A percentile compares a stretch with the other conserved stretches of the same genome.
phyloP scores from a whole-genome alignment of 768 basidiomycete species.

The Phylloporus scabripes region DNA sequence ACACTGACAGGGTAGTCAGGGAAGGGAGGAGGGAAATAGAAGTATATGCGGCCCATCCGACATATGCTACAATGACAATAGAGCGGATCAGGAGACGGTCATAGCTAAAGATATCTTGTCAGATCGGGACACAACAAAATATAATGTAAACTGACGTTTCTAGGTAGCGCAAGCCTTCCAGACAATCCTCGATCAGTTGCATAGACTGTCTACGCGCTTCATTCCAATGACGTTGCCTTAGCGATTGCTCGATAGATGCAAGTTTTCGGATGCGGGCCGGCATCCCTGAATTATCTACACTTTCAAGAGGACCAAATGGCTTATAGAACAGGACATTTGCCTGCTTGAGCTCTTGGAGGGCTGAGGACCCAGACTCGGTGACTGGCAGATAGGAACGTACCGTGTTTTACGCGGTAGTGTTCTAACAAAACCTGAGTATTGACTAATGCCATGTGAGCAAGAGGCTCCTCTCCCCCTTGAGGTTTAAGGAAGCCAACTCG shows the following conservation, averaged over 20 bases:
- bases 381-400: conserved; percentile 33
- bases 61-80: conserved; percentile 68
- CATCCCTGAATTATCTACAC: conserved; percentile 19
- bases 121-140: conserved; percentile 2
- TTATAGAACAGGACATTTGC: conserved; percentile 54
- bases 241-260: conserved; percentile 40
- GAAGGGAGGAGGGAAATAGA: conserved; percentile 53
- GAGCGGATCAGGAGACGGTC: conserved; percentile 66
- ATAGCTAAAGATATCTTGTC: conserved; percentile 39
- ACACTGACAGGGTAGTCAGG: conserved; percentile 15
- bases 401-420: conserved; percentile 72
- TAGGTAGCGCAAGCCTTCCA: conserved; percentile 68
- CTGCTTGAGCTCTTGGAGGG: conserved; percentile 52
- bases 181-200: conserved; percentile 46
- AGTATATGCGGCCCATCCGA: conserved; percentile 71
- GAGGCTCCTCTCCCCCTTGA: conserved; percentile 40
- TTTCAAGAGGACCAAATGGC: conserved; percentile 50
- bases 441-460: conserved; percentile 52
- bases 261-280: conserved; percentile 35
- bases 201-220: conserved; percentile 46
- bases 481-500: conserved; percentile 54
- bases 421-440: conserved; percentile 72
- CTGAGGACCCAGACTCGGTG: conserved; percentile 1
- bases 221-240: conserved; percentile 40
- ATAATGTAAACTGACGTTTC: conserved; percentile 45